A percentile compares a stretch with the other conserved stretches of the same genome.
These are phyloP conservation scores for Uronychia setigera DNA, from an alignment of 73 alveolate genomes.

Conservation along the genomic window DNA sequence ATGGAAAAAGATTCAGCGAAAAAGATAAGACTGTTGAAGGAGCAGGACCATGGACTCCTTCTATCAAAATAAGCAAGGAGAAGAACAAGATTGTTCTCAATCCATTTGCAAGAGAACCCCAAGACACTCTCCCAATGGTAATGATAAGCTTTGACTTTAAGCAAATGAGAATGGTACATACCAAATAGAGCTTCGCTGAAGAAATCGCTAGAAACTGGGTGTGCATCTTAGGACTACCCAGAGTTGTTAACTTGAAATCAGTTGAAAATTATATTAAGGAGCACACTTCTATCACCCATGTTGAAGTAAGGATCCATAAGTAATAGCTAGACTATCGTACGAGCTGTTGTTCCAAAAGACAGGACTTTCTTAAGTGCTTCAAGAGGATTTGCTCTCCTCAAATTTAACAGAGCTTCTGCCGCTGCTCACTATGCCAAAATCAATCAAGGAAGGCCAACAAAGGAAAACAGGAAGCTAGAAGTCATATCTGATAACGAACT, in stretches of 20 bases:
- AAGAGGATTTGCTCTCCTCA: not conserved
- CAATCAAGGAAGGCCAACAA: not conserved
- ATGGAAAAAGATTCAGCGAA: constrained; percentile 26
- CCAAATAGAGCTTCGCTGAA: not conserved
- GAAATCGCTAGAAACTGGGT: not conserved
- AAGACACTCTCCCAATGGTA: constrained; percentile 12
- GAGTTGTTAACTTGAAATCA: not conserved
- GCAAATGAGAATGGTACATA: not conserved
- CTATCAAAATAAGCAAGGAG: constrained; percentile 34
- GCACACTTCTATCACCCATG: not conserved
- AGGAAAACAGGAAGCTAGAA: not conserved
- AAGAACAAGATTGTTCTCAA: constrained; percentile 35
- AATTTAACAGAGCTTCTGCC: not conserved
- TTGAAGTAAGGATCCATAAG: not conserved
- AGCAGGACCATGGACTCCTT: constrained; percentile 48
- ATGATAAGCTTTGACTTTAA: not conserved
- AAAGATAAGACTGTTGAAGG: constrained; percentile 7
- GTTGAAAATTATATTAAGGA: not conserved
- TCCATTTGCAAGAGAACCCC: constrained; percentile 63
- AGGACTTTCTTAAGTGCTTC: not conserved
- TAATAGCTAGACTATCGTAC: not conserved
- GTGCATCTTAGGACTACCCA: not conserved
- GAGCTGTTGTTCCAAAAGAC: not conserved
- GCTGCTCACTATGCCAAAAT: not conserved
- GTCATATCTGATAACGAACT: not conserved